Percentiles rank a stretch among this genome's conserved stretches.
Evolutionary conservation across 23 red algal genomes (phyloP).

Genomic region (Rhodosorus marinus): DNA sequence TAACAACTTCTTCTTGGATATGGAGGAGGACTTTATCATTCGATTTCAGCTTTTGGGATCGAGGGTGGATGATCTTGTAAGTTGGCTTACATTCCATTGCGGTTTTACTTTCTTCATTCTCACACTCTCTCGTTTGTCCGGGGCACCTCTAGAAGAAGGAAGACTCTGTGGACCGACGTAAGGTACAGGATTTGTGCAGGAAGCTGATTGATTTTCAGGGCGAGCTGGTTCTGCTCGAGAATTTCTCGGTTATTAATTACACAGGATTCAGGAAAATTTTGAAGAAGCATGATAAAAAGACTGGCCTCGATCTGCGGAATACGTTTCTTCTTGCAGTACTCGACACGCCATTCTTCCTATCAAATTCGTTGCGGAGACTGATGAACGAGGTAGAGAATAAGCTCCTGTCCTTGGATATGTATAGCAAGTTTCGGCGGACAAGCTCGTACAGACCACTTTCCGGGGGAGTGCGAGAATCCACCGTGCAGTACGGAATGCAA

Average conservation of each 20-base stretch:
- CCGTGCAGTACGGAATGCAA: too few species aligned
- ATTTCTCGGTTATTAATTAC: slow-evolving; percentile 88
- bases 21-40: slow-evolving; percentile 88
- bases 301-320: slow-evolving; percentile 34
- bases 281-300: slow-evolving; percentile 99
- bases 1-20: slow-evolving; percentile 95
- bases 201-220: slow-evolving; percentile 59
- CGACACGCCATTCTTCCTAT: slow-evolving; percentile 51
- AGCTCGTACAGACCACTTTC: neutral
- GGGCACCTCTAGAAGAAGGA: too few species aligned
- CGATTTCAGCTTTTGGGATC: slow-evolving; percentile 15
- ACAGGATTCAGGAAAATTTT: slow-evolving; percentile 96
- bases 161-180: neutral
- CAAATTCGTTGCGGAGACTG: slow-evolving; percentile 25
- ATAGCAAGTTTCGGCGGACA: neutral
- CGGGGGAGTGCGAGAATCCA: neutral
- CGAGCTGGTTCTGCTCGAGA: slow-evolving; percentile 47
- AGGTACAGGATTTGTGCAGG: neutral
- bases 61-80: slow-evolving; percentile 16
- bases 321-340: slow-evolving; percentile 55
- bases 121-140: too few species aligned
- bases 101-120: too few species aligned
- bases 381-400: slow-evolving; percentile 16
- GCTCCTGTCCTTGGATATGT: slow-evolving; percentile 11
- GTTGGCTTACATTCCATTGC: too few species aligned